Base-by-base conservation (phyloP, 768 basidiomycete genomes). In the Strobilomyces confusus region DNA sequence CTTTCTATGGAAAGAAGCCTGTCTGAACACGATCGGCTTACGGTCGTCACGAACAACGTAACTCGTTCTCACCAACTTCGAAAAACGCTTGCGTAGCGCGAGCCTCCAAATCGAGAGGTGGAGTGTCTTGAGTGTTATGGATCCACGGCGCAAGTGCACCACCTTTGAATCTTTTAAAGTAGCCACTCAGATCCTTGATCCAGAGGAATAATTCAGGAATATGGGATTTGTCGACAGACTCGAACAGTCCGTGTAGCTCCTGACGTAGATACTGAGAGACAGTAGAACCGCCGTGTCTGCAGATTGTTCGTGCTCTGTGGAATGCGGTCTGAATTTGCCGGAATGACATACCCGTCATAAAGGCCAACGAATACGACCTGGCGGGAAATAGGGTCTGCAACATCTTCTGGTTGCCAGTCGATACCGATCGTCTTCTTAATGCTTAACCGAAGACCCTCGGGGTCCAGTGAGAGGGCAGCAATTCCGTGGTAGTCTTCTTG, bases 401-500 rank as follows among this genome's bases (percentile, higher is more conserved):
- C 73, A 25, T 60, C 62, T 25, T 75, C 67, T 1, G 88, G 84
- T 57, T 89, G 78, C 94, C 94, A 95, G 48, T 87, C 80, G 50
- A 86, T 68, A 36, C 75, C 77, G 54, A 83, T 77, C 25, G 72
- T 69, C 57, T 82, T 83, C 63, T 86, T 82, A 38, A 92, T 72
- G 53, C 79, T 84, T 25, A 76, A 57, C 40, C 76, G 77, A 20
- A 95, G 77, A 68, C 95, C 93, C 50, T 82, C 79, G 11, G 89
- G 84, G 54, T 88, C 77, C 26, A 95, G 65, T 19, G 87, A 85
- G 22, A 97, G 77, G 1, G 88, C 81, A 8, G 84, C 81, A 64
- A 87, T 88, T 14, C 85, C 76, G 64, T 88, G 81, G 57, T 88
- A 90, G 63, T 97, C 94, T 72, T 95, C 93, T 68, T 95, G 93